These are phyloP conservation scores for Xylaria sp. DNA, from an alignment of 2,329 filamentous ascomycete species.

Conservation along the genomic window DNA sequence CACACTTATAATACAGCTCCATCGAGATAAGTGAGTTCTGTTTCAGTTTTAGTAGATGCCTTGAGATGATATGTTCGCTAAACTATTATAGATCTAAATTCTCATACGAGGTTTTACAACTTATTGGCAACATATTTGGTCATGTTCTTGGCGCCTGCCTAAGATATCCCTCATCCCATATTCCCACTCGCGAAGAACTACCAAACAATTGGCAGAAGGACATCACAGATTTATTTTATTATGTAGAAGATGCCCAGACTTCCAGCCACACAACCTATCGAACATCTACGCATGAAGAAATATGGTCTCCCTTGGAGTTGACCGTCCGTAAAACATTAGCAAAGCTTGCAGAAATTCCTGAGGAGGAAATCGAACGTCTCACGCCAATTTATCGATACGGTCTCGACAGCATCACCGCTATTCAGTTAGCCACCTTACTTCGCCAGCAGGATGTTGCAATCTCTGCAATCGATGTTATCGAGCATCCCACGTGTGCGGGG, in stretches of 20 bases:
- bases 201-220: constrained; percentile 37
- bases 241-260: neutral
- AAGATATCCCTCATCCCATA: constrained; percentile 47
- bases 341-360: constrained; percentile 64
- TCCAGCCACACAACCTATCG: neutral
- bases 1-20: constrained; percentile 67
- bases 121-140: constrained; percentile 47
- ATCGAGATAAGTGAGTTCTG: constrained; percentile 64
- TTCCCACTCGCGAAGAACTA: constrained; percentile 36
- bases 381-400: constrained; percentile 90
- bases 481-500: constrained; percentile 61
- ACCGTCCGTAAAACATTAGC: constrained; percentile 67
- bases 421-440: constrained; percentile 77
- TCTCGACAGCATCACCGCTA: constrained; percentile 87
- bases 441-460: constrained; percentile 67
- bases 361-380: constrained; percentile 62
- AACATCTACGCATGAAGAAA: constrained; percentile 26
- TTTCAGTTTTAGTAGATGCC: neutral
- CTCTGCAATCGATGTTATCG: constrained; percentile 78
- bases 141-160: constrained; percentile 45
- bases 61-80: constrained; percentile 23
- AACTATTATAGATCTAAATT: constrained; percentile 42
- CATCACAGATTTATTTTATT: constrained; percentile 42
- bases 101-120: constrained; percentile 34
- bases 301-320: constrained; percentile 55